Evolutionary conservation across 805 yeast genomes (phyloP).

Genomic region (Pichia manshurica): DNA sequence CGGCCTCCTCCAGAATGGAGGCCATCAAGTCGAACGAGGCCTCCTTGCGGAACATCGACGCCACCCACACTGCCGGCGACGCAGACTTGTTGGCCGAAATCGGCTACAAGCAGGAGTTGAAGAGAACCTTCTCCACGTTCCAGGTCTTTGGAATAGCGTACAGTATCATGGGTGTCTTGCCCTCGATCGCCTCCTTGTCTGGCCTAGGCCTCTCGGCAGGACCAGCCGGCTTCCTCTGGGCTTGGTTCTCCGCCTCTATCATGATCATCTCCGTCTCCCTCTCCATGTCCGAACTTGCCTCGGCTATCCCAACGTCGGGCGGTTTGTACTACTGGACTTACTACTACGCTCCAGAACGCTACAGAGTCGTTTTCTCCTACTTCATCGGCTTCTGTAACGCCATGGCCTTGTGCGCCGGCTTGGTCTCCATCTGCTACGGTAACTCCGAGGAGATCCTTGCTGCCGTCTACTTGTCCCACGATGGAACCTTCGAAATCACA

Average conservation of each 20-base stretch:
- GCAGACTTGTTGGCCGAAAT: slow-evolving; percentile 43
- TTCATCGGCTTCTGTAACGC: slow-evolving; percentile 65
- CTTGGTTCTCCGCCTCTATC: slow-evolving; percentile 57
- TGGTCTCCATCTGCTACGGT: slow-evolving; percentile 67
- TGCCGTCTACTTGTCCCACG: slow-evolving; percentile 45
- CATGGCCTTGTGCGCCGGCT: slow-evolving; percentile 58
- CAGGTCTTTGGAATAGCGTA: slow-evolving; percentile 70
- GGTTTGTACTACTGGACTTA: slow-evolving; percentile 68
- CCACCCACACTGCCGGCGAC: slow-evolving; percentile 24
- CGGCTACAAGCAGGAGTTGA: slow-evolving; percentile 66
- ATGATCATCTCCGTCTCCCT: slow-evolving; percentile 55
- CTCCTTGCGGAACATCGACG: slow-evolving; percentile 26
- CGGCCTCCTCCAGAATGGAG: slow-evolving; percentile 16
- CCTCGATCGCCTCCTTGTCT: slow-evolving; percentile 54
- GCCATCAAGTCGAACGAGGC: slow-evolving; percentile 23
- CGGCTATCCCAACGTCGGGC: slow-evolving; percentile 71
- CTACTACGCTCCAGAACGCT: slow-evolving; percentile 53
- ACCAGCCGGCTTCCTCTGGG: slow-evolving; percentile 62
- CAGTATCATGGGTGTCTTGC: slow-evolving; percentile 66
- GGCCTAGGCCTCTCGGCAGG: slow-evolving; percentile 54
- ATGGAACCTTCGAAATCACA: slow-evolving; percentile 52
- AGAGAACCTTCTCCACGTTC: slow-evolving; percentile 52
- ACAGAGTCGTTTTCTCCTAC: slow-evolving; percentile 50
- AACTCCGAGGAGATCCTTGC: slow-evolving; percentile 56
- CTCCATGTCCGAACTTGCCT: slow-evolving; percentile 60